Base-by-base conservation (phyloP, 192 early-diverging fungal species). In the Geranomyces variabilis region DNA sequence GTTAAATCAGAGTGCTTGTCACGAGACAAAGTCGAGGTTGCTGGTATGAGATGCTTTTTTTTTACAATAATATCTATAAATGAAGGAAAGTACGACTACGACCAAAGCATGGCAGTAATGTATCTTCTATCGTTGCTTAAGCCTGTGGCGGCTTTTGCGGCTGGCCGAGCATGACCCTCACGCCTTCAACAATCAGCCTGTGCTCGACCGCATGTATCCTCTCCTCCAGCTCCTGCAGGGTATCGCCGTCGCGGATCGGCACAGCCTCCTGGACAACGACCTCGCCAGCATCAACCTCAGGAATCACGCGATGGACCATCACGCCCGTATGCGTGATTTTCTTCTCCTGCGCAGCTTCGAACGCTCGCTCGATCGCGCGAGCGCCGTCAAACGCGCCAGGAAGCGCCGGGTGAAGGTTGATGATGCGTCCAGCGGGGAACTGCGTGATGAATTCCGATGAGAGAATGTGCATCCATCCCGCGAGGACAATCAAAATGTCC, bases 381-480 rank as follows among this genome's bases (percentile, higher is more conserved):
- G 95, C 94, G n/a, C 97, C 97, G 70, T 98, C 95, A 77, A 99
- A 94, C 76, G 92, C 86, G 46, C 95, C 95, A 9, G 97, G 97
- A 29, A 99, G 80, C 1, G 97, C 96, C 24, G 97, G 97, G 65
- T 99, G 97, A 66, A 99, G 81, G 81, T 99, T 99, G 77, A 99
- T 93, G 63, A 99, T 83, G 47, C 83, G 84, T 1, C 79, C 70
- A 8, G 64, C 30, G 19, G 85, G 80, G 74, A 98, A 95, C 66
- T 77, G 53, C 34, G 87, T 78, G 55, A 99, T 74, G 70, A 98
- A 99, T 28, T 85, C 82, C 6, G 93, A 82, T 14, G 93, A 93
- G 34, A 99, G 85, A 69, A 99, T 99, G 77, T 96, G 97, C 97
- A 99, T 99, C 85, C 89, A 99, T 41, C 97, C 97, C 8, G 96